Conservation (phyloP, 2,329 filamentous ascomycete species). For the Colletotrichum nymphaeae region DNA sequence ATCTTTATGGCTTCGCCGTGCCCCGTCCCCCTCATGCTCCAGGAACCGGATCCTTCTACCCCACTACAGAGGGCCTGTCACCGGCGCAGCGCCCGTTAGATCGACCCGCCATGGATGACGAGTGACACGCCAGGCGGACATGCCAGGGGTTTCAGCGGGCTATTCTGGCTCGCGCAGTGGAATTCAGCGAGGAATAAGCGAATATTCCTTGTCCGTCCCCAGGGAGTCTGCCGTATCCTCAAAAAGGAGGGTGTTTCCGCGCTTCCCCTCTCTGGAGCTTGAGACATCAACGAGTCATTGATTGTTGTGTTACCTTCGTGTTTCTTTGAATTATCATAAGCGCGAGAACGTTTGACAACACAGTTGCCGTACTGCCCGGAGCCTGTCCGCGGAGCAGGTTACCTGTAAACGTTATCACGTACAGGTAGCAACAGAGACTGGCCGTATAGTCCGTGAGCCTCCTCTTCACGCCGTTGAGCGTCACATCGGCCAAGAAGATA, state of each 20-base stretch:
- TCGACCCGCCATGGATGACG: neutral
- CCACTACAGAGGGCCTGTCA: neutral
- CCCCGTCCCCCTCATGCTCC: neutral
- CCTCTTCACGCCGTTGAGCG: neutral
- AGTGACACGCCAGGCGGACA: neutral
- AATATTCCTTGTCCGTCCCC: neutral
- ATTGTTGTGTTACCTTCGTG: neutral
- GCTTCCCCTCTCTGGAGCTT: neutral
- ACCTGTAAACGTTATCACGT: neutral
- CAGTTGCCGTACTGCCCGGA: neutral
- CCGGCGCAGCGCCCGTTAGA: neutral
- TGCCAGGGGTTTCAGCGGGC: neutral
- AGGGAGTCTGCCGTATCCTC: neutral
- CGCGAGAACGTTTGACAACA: neutral
- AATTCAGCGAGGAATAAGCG: neutral
- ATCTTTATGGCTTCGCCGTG: neutral
- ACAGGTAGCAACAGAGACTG: neutral
- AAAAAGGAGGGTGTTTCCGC: neutral
- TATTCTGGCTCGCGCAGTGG: neutral
- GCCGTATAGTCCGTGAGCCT: neutral
- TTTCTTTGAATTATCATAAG: neutral
- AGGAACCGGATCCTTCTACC: neutral
- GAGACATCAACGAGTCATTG: neutral
- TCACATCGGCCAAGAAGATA: slow-evolving; percentile 7
- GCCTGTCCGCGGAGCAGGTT: neutral